Percentiles rank a stretch among this genome's conserved stretches.
These are phyloP conservation scores for Cladosporium sp. DNA, from an alignment of 2,329 filamentous ascomycete genomes.

Conservation along the genomic window DNA sequence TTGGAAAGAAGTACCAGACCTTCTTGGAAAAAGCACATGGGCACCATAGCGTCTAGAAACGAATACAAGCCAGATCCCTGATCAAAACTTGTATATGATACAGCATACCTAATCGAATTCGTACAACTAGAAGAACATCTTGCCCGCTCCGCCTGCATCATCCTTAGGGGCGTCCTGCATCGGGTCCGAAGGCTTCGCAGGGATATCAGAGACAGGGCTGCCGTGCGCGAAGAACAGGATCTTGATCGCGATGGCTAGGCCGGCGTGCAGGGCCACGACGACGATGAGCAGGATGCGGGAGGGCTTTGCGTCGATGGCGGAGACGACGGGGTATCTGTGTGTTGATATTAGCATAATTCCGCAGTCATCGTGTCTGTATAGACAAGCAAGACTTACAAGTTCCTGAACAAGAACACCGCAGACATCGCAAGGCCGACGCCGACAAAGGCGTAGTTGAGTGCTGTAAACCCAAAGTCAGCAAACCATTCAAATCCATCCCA, in stretches of 20 bases:
- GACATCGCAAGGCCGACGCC: constrained; percentile 80
- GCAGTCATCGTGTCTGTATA: too few relatives aligned
- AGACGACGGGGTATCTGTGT: constrained; percentile 70
- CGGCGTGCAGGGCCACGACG: constrained; percentile 83
- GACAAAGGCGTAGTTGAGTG: constrained; percentile 93
- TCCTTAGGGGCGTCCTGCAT: constrained; percentile 20
- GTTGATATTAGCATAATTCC: too few relatives aligned
- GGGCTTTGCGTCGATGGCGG: constrained; percentile 87
- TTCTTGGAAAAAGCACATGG: too few relatives aligned
- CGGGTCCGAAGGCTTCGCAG: constrained; percentile 18
- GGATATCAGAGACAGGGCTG: constrained; percentile 12
- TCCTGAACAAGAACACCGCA: constrained; percentile 81
- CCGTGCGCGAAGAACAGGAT: constrained; percentile 84
- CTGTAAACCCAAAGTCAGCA: constrained; percentile 31
- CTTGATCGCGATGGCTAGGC: constrained; percentile 92
- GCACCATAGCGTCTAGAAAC: too few relatives aligned
- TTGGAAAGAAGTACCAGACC: too few relatives aligned
- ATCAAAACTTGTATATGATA: too few relatives aligned
- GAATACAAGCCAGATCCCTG: too few relatives aligned
- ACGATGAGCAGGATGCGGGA: constrained; percentile 84
- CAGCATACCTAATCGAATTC: too few relatives aligned
- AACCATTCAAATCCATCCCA: background rate
- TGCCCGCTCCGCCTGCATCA: constrained; percentile 1
- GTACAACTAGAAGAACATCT: constrained; percentile 10
- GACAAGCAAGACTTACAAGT: constrained; percentile 62